Evolutionary conservation across 164 flowering plant genomes (phyloP).

Genomic region (Aristolochia contorta): DNA sequence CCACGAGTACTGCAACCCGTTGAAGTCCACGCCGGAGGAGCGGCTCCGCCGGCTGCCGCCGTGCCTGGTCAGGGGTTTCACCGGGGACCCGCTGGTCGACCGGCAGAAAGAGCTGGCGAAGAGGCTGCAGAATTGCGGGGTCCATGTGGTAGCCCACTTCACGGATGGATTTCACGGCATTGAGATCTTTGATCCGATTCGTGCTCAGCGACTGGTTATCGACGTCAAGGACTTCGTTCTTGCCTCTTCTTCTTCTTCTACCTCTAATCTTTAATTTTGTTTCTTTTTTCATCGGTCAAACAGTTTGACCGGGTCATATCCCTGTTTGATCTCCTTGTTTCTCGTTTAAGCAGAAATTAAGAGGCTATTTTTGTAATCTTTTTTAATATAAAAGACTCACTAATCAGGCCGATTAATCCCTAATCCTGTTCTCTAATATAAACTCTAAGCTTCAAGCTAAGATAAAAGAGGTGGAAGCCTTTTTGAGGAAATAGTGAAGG

Average conservation of each 20-base stretch:
- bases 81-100: conserved; percentile 23
- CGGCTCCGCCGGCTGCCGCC: conserved; percentile 33
- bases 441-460: too few relatives aligned
- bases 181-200: conserved; percentile 19
- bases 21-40: neutral
- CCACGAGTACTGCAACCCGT: conserved; percentile 45
- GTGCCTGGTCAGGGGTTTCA: conserved; percentile 19
- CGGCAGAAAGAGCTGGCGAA: conserved; percentile 26
- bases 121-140: conserved; percentile 26
- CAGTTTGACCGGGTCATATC: too few relatives aligned
- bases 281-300: too few relatives aligned
- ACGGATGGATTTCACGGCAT: conserved; percentile 25
- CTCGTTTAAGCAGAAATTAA: too few relatives aligned
- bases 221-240: conserved; percentile 20
- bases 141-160: conserved; percentile 22
- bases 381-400: too few relatives aligned
- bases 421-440: too few relatives aligned
- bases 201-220: conserved; percentile 7
- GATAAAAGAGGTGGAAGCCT: too few relatives aligned
- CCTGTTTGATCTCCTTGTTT: too few relatives aligned
- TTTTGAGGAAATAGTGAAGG: too few relatives aligned
- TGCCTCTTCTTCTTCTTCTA: neutral
- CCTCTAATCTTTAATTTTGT: too few relatives aligned
- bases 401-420: too few relatives aligned
- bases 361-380: too few relatives aligned